These are phyloP conservation scores for Ziziphus jujuba DNA, from an alignment of 306 rosid genomes.

Conservation along the genomic window DNA sequence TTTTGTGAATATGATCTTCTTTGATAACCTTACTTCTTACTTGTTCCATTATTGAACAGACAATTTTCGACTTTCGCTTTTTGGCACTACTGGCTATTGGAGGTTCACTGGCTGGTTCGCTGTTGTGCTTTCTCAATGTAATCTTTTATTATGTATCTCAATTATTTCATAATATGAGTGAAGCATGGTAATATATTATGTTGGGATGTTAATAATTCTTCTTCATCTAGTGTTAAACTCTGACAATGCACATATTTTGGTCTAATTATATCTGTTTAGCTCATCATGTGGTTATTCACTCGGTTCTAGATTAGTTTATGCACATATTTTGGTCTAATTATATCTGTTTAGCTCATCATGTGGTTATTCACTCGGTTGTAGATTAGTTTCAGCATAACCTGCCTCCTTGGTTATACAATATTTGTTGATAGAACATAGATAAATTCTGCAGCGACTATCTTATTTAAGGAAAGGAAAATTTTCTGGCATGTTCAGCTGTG, in stretches of 20 bases:
- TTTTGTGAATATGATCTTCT: not conserved
- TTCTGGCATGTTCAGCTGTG: not conserved
- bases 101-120: conserved; percentile 95
- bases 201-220: not conserved
- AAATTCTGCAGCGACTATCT: not conserved
- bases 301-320: too few species aligned
- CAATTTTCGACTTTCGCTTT: conserved; percentile 91
- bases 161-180: not conserved
- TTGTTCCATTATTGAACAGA: conserved; percentile 46
- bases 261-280: too few species aligned
- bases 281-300: too few species aligned
- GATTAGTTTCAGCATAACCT: too few species aligned
- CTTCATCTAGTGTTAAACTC: too few species aligned
- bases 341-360: too few species aligned
- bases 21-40: conserved; percentile 8
- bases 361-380: too few species aligned
- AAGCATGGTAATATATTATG: not conserved
- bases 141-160: conserved; percentile 13
- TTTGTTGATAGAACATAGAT: too few species aligned
- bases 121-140: conserved; percentile 95
- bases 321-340: too few species aligned
- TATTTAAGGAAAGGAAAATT: not conserved
- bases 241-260: too few species aligned
- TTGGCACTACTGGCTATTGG: conserved; percentile 90
- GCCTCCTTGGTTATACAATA: too few species aligned